Evolutionary conservation across 768 basidiomycete genomes (phyloP), one percentile per base, ranked within the genome.

Genomic region (Mycena leptocephala): DNA sequence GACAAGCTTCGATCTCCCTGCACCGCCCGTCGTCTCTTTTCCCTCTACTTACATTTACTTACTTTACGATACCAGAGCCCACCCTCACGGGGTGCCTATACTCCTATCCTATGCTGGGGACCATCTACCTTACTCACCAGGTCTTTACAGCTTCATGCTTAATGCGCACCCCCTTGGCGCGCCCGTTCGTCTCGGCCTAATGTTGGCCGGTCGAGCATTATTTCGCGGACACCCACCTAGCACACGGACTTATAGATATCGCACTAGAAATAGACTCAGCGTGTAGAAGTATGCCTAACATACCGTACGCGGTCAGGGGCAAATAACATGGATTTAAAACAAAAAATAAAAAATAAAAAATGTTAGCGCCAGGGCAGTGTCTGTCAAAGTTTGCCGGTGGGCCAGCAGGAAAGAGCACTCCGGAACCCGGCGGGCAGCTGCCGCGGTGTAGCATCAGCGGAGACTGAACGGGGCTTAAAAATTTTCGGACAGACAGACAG

Each of bases 321-420:
- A 66, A 66, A 66, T 66, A 48, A 66, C 24, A 48, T 33, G 6
- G 64, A 66, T 33, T 66, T 37, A 51, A 66, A 48, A 66, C 33
- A 48, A 48, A 51, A 66, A 48, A 32, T 51, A 66, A 48, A 48
- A 66, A 63, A 32, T n/a, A n/a, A n/a, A n/a, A n/a, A n/a, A n/a
- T n/a, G n/a, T n/a, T n/a, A n/a, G n/a, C n/a, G n/a, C n/a, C n/a
- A n/a, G n/a, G n/a, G n/a, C n/a, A n/a, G n/a, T n/a, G n/a, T n/a
- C n/a, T n/a, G n/a, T n/a, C n/a, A n/a, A n/a, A n/a, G n/a, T n/a
- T n/a, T n/a, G n/a, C n/a, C n/a, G n/a, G n/a, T n/a, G n/a, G n/a
- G n/a, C n/a, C n/a, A n/a, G n/a, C n/a, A n/a, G n/a, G n/a, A n/a
- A n/a, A n/a, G n/a, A n/a, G n/a, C n/a, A n/a, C n/a, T n/a, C n/a